phyloP scores from a whole-genome alignment of 1,284 basidiomycete genomes.

The Jaminaea rosea region DNA sequence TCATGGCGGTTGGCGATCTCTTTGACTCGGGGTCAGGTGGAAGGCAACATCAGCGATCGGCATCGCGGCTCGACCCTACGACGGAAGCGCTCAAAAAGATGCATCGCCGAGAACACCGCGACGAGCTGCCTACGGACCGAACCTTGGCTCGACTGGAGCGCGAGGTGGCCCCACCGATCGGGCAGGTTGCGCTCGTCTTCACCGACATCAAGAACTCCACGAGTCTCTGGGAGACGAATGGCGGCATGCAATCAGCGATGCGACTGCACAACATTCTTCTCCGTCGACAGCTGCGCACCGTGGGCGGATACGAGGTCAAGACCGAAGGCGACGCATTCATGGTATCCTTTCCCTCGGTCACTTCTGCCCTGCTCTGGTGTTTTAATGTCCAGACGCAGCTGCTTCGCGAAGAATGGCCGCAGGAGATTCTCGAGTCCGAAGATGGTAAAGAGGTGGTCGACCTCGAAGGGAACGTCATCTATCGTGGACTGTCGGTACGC shows the following conservation, averaged over 20 bases:
- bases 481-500: conserved; percentile 82
- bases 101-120: conserved; percentile 18
- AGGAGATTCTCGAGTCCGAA: conserved; percentile 84
- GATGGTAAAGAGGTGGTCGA: conserved; percentile 79
- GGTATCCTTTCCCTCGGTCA: conserved; percentile 85
- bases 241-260: conserved; percentile 92
- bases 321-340: conserved; percentile 99
- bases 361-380: conserved; percentile 83
- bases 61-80: conserved; percentile 45
- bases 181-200: conserved; percentile 87
- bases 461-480: conserved; percentile 59
- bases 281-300: conserved; percentile 74
- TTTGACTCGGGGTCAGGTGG: conserved; percentile 57
- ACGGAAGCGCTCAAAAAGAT: conserved; percentile 33
- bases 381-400: conserved; percentile 79
- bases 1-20: conserved; percentile 72
- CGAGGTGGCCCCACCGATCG: conserved; percentile 78
- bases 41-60: conserved; percentile 33
- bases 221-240: conserved; percentile 90
- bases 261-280: conserved; percentile 80
- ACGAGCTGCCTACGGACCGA: conserved; percentile 38
- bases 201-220: conserved; percentile 98
- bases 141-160: conserved; percentile 58
- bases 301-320: conserved; percentile 97
- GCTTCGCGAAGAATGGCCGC: conserved; percentile 79